Conservation (phyloP, 176 grass and related monocot species). For the Aegilops sharonensis region DNA sequence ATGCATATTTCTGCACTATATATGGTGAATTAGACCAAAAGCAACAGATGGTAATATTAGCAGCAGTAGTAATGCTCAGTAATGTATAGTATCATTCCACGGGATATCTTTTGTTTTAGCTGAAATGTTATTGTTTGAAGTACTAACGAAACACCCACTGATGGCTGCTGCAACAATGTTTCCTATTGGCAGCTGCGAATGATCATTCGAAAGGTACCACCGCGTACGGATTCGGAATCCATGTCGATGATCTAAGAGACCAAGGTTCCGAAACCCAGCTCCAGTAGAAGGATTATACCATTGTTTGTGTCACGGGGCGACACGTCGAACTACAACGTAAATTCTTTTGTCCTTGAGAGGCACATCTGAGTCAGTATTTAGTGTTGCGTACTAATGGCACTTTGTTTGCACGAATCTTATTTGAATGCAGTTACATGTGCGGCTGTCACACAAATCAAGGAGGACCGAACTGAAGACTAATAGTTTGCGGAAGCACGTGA, state of each 20-base stretch:
- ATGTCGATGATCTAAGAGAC: conserved; percentile 84
- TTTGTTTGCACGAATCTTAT: neutral
- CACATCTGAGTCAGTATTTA: neutral
- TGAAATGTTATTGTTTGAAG: neutral
- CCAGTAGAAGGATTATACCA: neutral
- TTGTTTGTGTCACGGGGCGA: neutral
- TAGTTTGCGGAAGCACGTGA: conserved; percentile 47
- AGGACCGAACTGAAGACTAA: conserved; percentile 47
- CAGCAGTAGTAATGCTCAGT: neutral
- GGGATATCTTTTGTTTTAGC: neutral
- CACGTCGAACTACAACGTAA: neutral
- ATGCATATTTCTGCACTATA: neutral
- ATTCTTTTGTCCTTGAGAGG: neutral
- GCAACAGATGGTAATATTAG: neutral
- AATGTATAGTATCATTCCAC: neutral
- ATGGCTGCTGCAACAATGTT: neutral
- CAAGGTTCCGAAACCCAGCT: conserved; percentile 41
- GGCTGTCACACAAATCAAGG: conserved; percentile 63
- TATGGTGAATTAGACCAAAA: neutral
- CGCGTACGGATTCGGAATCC: conserved; percentile 77
- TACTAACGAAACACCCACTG: neutral
- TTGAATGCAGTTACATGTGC: conserved; percentile 62
- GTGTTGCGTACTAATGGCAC: neutral
- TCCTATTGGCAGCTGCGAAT: conserved; percentile 61
- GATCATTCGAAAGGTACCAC: conserved; percentile 66